phyloP scores from a whole-genome alignment of 768 basidiomycete species.

The Leucosporidium scottii region DNA sequence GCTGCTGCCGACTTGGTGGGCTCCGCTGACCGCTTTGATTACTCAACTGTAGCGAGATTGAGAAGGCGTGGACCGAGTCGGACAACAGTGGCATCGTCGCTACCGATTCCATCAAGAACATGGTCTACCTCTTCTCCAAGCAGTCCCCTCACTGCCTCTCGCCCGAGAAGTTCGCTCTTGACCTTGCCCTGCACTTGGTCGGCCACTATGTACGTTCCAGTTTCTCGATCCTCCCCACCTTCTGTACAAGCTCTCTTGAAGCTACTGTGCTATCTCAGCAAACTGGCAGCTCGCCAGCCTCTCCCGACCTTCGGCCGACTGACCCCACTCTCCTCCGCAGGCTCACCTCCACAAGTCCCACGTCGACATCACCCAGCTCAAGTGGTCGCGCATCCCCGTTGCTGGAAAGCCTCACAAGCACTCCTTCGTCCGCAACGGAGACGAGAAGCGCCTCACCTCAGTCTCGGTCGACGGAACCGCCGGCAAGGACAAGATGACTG shows the following conservation, averaged over 20 bases:
- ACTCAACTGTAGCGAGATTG: constrained; percentile 43
- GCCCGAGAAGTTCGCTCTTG: constrained; percentile 78
- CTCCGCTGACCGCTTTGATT: background rate
- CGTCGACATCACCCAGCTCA: constrained; percentile 46
- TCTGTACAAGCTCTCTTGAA: background rate
- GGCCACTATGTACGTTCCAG: constrained; percentile 52
- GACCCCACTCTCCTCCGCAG: background rate
- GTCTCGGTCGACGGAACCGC: constrained; percentile 51
- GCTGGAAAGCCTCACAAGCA: constrained; percentile 57
- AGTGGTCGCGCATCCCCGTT: constrained; percentile 61
- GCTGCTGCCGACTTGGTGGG: background rate
- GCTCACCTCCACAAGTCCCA: constrained; percentile 21
- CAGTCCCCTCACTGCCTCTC: constrained; percentile 75
- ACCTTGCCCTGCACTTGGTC: constrained; percentile 75
- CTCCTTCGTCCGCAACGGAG: constrained; percentile 80
- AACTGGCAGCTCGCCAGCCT: background rate
- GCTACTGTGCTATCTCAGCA: background rate
- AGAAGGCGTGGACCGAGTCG: constrained; percentile 60
- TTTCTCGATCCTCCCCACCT: no score
- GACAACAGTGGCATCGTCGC: constrained; percentile 84
- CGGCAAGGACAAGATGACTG: constrained; percentile 59
- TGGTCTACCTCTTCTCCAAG: constrained; percentile 53
- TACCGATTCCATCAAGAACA: constrained; percentile 68
- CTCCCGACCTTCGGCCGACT: background rate
- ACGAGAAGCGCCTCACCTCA: constrained; percentile 65